phyloP scores from a whole-genome alignment of 768 basidiomycete species.

The Rhodotorula sphaerocarpa region DNA sequence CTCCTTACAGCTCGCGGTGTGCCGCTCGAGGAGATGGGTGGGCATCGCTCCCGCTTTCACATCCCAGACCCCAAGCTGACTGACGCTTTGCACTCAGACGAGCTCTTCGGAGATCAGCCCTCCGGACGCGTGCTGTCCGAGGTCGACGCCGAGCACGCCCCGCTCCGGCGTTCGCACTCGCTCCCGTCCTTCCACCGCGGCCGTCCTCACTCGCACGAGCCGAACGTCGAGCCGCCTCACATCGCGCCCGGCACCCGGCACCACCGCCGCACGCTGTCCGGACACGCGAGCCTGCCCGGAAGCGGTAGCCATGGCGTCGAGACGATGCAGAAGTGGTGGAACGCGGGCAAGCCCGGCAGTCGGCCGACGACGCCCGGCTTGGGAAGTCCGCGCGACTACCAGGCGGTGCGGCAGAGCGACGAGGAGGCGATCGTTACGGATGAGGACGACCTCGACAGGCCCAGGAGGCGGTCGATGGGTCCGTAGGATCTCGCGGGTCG shows the following conservation, averaged over 20 bases:
- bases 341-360: background rate
- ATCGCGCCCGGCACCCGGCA: constrained; percentile 58
- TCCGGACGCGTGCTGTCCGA: background rate
- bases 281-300: constrained; percentile 18
- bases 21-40: constrained; percentile 42
- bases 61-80: background rate
- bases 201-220: constrained; percentile 13
- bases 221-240: constrained; percentile 10
- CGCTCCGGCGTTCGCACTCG: constrained; percentile 70
- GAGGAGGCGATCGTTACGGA: background rate
- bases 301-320: constrained; percentile 9
- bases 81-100: constrained; percentile 7
- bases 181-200: constrained; percentile 48
- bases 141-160: constrained; percentile 40
- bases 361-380: constrained; percentile 3
- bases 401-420: constrained; percentile 16
- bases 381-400: constrained; percentile 9
- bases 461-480: too few relatives aligned
- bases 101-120: constrained; percentile 31
- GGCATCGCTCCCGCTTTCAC: background rate
- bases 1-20: constrained; percentile 35
- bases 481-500: background rate
- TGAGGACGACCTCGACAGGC: background rate
- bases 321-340: constrained; percentile 16
- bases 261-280: constrained; percentile 52